Base-by-base conservation (phyloP, 768 basidiomycete genomes). In the Porpolomopsis calyptriformis region DNA sequence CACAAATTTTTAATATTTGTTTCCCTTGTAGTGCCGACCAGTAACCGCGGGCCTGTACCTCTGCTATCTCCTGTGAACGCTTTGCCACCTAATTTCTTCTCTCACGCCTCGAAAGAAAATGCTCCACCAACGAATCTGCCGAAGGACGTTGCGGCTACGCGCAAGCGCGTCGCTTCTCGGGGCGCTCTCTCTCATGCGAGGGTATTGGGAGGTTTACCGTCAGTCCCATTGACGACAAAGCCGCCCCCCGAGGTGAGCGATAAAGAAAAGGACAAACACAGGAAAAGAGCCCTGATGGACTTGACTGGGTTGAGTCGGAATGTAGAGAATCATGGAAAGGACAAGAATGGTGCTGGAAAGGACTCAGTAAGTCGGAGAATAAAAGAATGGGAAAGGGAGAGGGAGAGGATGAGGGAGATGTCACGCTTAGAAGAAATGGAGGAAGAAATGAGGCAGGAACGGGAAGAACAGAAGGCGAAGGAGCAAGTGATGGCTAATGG, bases 331-430 rank as follows among this genome's bases (percentile, higher is more conserved):
- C 43, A 31, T 27, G 40, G 45, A 35, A 49, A 42, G 42, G 27
- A 45, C 37, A 41, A 41, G 44, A 48, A 50, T 20, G 59, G 52
- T 8, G 68, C 67, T 39, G 68, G 64, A 48, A 71, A 70, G 43
- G 74, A 73, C 37, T 67, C 62, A 45, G 73, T 73, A 14, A 72
- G 71, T 47, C 75, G 83, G 48, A 69, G 85, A 9, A 79, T 86
- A 52, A 69, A 69, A 52, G 84, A 85, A 53, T 87, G 85, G 83
- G 83, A 87, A 57, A 66, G 77, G 34, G 83, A 85, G 60, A 72
- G 74, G 27, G 72, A 79, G 60, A 66, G 82, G 49, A 60, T 85
- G 56, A 70, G 83, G 53, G 82, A 85, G 68, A 79, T 84, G 70
- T 72, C 71, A 49, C 66, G 69, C 48, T 49, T 82, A 55, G 71